Evolutionary conservation across 352 stramenopile genomes (phyloP), one percentile per base, ranked within the genome.

Genomic region (Pythium aphanidermatum): DNA sequence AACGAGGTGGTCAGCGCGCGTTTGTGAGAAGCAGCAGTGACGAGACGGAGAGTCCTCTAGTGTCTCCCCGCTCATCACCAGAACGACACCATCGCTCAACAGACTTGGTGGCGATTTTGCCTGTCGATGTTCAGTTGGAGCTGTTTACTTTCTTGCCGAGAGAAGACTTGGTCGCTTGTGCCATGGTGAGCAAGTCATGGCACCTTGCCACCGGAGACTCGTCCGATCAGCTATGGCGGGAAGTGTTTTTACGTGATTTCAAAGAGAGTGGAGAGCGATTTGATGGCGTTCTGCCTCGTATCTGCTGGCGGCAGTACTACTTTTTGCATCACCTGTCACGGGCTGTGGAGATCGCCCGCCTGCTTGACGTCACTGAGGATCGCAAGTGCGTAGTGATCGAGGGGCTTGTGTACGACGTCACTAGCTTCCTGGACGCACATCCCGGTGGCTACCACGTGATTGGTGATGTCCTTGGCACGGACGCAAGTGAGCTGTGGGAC

Each of bases 371-470:
- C 5, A 60, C 49, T 7, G 54, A 78, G 3, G 44, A 59, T n/a
- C 58, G 66, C 29, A 71, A 81, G 38, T 89, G 74, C 32, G 51
- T 86, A 11, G 74, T 65, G 41, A 83, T 86, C 48, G 58, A 83
- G 51, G 59, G 63, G 12, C 56, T 72, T 19, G 72, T 86, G 36
- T 90, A 83, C 45, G 77, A 86, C 60, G 58, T 86, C 5, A 85
- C 71, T 32, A 52, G 63, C 34, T 90, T 90, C 37, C 43, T 86
- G 16, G 65, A 86, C 26, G 45, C 70, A 36, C 77, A 90, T 49
- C 77, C 74, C 5, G 77, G 77, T 6, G 77, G 77, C 12, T 64
- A 74, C 21, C 74, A 84, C 54, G 77, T 90, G 19, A 83, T 90
- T 30, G 68, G 65, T 27, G 77, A 90, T 43, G 74, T 76, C 2